A percentile compares a stretch with the other conserved stretches of the same genome.
phyloP scores from a whole-genome alignment of 2,329 filamentous ascomycete species.

The Penicillium olsonii region DNA sequence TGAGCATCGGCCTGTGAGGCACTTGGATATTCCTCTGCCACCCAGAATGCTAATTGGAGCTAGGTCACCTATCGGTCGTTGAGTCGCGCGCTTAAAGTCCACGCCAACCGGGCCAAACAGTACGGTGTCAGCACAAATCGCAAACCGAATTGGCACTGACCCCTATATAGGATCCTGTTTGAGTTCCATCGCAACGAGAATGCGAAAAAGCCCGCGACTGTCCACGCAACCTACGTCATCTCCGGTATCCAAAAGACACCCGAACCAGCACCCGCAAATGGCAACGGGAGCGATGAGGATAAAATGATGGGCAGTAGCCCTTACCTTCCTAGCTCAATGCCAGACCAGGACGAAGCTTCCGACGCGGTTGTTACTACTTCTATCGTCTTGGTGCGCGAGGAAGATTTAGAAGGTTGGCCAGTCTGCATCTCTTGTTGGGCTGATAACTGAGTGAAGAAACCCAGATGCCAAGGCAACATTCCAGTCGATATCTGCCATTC shows the following conservation, averaged over 20 bases:
- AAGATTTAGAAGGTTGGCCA: constrained; percentile 65
- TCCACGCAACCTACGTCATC: constrained; percentile 93
- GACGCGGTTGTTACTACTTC: constrained; percentile 58
- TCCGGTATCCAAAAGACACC: constrained; percentile 64
- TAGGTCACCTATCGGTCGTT: constrained; percentile 86
- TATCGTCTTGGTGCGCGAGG: constrained; percentile 70
- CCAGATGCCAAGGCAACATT: constrained; percentile 69
- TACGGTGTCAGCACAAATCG: constrained; percentile 46
- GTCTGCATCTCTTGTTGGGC: background rate
- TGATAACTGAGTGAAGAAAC: background rate
- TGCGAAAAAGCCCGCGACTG: constrained; percentile 67
- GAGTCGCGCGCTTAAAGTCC: constrained; percentile 78
- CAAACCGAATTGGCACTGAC: constrained; percentile 8
- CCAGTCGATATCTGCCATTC: constrained; percentile 72
- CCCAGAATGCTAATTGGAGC: constrained; percentile 3
- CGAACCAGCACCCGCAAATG: constrained; percentile 39
- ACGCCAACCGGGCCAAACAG: constrained; percentile 89
- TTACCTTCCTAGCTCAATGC: constrained; percentile 67
- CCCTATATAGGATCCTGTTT: constrained; percentile 69
- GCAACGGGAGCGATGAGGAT: constrained; percentile 64
- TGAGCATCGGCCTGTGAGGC: constrained; percentile 69
- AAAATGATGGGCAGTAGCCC: constrained; percentile 64
- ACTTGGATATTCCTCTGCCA: background rate
- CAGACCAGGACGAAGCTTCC: constrained; percentile 52
- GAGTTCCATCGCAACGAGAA: constrained; percentile 83